These are phyloP conservation scores for Castanopsis chinensis DNA, from an alignment of 306 rosid genomes.

Conservation along the genomic window DNA sequence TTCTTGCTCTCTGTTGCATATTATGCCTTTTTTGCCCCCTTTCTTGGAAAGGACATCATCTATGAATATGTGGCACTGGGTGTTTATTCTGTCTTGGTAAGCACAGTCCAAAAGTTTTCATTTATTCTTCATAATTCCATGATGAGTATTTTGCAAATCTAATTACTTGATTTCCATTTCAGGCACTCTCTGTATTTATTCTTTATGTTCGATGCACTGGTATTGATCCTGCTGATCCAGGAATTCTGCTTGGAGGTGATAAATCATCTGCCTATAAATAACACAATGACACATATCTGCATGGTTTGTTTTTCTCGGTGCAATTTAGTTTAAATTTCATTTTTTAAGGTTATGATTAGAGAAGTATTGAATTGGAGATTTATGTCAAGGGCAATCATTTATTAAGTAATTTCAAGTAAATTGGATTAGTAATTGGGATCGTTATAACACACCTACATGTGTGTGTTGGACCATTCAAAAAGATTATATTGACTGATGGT, in stretches of 20 bases:
- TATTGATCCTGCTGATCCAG: slow-evolving; percentile 80
- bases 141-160: slow-evolving; percentile 5
- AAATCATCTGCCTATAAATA: slow-evolving; percentile 40
- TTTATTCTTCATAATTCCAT: background rate
- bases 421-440: background rate
- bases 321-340: slow-evolving; percentile 8
- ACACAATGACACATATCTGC: slow-evolving; percentile 41
- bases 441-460: background rate
- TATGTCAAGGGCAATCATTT: background rate
- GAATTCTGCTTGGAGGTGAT: slow-evolving; percentile 54
- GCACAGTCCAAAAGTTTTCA: slow-evolving; percentile 6
- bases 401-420: background rate
- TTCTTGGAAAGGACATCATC: slow-evolving; percentile 56
- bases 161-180: slow-evolving; percentile 24
- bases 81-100: slow-evolving; percentile 70
- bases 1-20: slow-evolving; percentile 73
- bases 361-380: background rate
- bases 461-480: background rate
- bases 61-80: slow-evolving; percentile 62
- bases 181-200: slow-evolving; percentile 70
- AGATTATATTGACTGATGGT: background rate
- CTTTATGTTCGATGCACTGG: slow-evolving; percentile 83
- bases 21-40: slow-evolving; percentile 82
- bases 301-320: slow-evolving; percentile 40
- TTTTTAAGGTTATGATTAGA: background rate